phyloP scores from a whole-genome alignment of 441 rosid species.

The Bocquillonia castaneifolia region DNA sequence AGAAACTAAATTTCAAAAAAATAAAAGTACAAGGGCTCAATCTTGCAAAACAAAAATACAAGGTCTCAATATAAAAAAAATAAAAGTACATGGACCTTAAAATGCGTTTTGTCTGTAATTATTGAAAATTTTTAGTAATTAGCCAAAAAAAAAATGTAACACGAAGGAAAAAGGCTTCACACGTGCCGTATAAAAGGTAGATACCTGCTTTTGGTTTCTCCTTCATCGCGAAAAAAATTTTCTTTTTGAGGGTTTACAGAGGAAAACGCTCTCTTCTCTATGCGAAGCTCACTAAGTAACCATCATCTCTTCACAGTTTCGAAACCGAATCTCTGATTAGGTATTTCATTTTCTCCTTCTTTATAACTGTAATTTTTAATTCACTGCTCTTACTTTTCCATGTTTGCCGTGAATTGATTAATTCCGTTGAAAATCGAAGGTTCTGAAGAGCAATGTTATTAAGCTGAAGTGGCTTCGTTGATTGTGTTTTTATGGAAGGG shows the following conservation, averaged over 20 bases:
- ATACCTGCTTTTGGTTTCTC: neutral
- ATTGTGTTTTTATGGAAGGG: neutral
- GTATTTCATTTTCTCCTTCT: neutral
- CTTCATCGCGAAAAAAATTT: neutral
- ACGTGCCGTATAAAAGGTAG: neutral
- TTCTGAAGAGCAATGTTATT: neutral
- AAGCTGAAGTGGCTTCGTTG: neutral
- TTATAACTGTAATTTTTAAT: too few relatives aligned
- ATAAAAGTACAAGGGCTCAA: too few relatives aligned
- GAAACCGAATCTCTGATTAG: conserved; percentile 27
- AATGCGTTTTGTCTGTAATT: too few relatives aligned
- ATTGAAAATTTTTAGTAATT: too few relatives aligned
- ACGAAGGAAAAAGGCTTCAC: neutral
- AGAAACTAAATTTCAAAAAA: too few relatives aligned
- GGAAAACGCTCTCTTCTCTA: too few relatives aligned
- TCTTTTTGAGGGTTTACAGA: conserved; percentile 4
- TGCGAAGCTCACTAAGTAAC: too few relatives aligned
- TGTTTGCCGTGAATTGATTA: neutral
- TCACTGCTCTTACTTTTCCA: conserved; percentile 1
- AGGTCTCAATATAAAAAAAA: too few relatives aligned
- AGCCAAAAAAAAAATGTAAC: too few relatives aligned
- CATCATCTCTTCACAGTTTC: too few relatives aligned
- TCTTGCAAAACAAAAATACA: too few relatives aligned
- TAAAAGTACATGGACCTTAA: too few relatives aligned
- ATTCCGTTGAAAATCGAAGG: neutral